These are phyloP conservation scores for Aureobasidium sp. DNA, from an alignment of 2,329 filamentous ascomycete species.

Conservation along the genomic window DNA sequence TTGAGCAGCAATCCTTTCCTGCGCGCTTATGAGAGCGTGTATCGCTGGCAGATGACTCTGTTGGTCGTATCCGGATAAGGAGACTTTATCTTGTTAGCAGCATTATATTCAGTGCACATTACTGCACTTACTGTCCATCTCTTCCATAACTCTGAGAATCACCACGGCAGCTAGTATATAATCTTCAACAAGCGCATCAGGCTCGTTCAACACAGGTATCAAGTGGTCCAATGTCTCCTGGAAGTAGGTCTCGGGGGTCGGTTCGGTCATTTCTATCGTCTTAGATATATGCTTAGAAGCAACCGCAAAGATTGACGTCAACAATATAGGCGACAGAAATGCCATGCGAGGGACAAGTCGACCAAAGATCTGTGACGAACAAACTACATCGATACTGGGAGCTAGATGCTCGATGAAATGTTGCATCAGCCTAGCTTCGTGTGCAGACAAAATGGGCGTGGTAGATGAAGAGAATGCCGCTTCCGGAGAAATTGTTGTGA, in stretches of 20 bases:
- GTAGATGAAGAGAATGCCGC: not conserved
- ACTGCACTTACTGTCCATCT: slow-evolving; percentile 38
- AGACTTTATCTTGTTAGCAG: not conserved
- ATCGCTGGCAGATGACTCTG: slow-evolving; percentile 27
- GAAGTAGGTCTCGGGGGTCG: slow-evolving; percentile 47
- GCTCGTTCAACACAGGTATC: slow-evolving; percentile 41
- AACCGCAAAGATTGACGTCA: slow-evolving; percentile 52
- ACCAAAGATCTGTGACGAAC: slow-evolving; percentile 42
- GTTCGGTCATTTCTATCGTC: slow-evolving; percentile 36
- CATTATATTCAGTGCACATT: not conserved
- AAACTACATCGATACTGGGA: slow-evolving; percentile 27
- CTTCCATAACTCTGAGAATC: slow-evolving; percentile 51
- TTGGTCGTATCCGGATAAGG: slow-evolving; percentile 17
- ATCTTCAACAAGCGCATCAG: slow-evolving; percentile 38
- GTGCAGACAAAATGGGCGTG: not conserved
- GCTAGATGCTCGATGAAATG: slow-evolving; percentile 28
- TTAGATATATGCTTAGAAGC: slow-evolving; percentile 49
- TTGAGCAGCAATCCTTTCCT: slow-evolving; percentile 25
- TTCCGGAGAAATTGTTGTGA: not conserved
- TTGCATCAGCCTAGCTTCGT: slow-evolving; percentile 26
- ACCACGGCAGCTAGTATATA: slow-evolving; percentile 50
- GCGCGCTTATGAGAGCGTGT: slow-evolving; percentile 31
- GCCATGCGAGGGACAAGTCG: slow-evolving; percentile 48
- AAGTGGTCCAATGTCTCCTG: slow-evolving; percentile 47
- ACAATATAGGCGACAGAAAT: slow-evolving; percentile 43